Percentiles rank a stretch among this genome's conserved stretches.
These are phyloP conservation scores for Trametes sp. DNA, from an alignment of 1,284 basidiomycete species.

Conservation along the genomic window DNA sequence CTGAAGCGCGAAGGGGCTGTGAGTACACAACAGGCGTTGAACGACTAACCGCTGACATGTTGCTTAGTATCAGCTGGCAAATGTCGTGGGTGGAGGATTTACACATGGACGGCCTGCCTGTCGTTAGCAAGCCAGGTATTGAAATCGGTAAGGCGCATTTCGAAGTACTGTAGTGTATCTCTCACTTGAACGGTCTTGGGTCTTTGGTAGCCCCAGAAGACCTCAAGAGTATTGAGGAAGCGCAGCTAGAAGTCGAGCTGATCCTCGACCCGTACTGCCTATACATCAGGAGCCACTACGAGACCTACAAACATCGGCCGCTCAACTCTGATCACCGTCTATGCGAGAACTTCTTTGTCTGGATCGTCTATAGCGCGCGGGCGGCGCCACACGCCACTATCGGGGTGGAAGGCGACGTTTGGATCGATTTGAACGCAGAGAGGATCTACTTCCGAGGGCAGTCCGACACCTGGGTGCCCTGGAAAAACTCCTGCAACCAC, in stretches of 20 bases:
- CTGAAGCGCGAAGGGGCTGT: no score
- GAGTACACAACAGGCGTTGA: no score
- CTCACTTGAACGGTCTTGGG: no score
- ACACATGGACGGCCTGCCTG: no score
- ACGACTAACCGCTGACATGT: no score
- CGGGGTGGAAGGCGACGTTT: slow-evolving; percentile 10
- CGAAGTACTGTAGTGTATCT: not conserved
- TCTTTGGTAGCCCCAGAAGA: not conserved
- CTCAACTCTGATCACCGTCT: not conserved
- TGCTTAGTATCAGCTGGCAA: no score
- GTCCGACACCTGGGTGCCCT: not conserved
- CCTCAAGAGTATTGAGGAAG: not conserved
- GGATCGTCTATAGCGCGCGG: not conserved
- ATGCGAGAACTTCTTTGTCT: not conserved
- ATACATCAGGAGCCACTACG: not conserved
- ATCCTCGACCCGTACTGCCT: slow-evolving; percentile 2
- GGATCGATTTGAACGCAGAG: slow-evolving; percentile 1
- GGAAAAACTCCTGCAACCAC: not conserved
- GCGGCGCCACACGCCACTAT: not conserved
- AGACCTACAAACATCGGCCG: not conserved
- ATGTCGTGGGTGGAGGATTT: no score
- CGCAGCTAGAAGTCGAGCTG: not conserved
- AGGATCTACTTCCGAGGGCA: slow-evolving; percentile 1
- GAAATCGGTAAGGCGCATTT: not conserved
- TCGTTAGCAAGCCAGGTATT: not conserved